Evolutionary conservation across 768 basidiomycete species (phyloP).

Genomic region (Amanita pallidorosea): DNA sequence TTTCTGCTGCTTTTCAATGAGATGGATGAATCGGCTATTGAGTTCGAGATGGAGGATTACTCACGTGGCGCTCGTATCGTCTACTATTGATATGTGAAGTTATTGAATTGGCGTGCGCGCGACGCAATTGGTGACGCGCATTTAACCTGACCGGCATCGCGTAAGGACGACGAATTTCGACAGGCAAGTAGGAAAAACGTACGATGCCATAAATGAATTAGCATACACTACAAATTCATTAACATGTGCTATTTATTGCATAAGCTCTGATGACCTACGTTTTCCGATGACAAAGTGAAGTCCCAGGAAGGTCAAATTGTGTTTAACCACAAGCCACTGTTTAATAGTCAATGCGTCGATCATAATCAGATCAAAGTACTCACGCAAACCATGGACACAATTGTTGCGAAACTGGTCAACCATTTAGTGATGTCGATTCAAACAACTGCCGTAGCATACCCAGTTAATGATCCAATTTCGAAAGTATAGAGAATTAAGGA

Average conservation of each 20-base stretch:
- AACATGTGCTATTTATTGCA: not conserved
- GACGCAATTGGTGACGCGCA: slow-evolving; percentile 13
- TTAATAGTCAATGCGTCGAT: not conserved
- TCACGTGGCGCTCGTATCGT: not conserved
- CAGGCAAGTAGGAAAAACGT: slow-evolving; percentile 1
- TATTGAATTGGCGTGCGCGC: slow-evolving; percentile 1
- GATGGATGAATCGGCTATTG: not conserved
- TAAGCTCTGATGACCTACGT: slow-evolving; percentile 15
- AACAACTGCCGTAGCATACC: slow-evolving; percentile 10
- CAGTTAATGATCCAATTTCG: slow-evolving; percentile 30
- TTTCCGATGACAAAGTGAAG: slow-evolving; percentile 40
- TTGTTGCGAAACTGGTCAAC: slow-evolving; percentile 26
- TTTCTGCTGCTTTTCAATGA: not conserved
- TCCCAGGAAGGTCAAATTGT: slow-evolving; percentile 36
- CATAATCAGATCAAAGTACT: slow-evolving; percentile 7
- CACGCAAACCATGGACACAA: slow-evolving; percentile 39
- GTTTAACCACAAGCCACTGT: slow-evolving; percentile 35
- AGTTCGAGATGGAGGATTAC: not conserved
- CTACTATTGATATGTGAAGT: not conserved
- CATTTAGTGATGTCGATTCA: not conserved
- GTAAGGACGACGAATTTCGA: not conserved
- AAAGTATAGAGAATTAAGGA: slow-evolving; percentile 30
- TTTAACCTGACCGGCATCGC: slow-evolving; percentile 9
- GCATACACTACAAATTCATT: slow-evolving; percentile 27
- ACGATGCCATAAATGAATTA: slow-evolving; percentile 32